These are phyloP conservation scores for Collybiopsis confluens DNA, from an alignment of 768 basidiomycete genomes.

Conservation along the genomic window DNA sequence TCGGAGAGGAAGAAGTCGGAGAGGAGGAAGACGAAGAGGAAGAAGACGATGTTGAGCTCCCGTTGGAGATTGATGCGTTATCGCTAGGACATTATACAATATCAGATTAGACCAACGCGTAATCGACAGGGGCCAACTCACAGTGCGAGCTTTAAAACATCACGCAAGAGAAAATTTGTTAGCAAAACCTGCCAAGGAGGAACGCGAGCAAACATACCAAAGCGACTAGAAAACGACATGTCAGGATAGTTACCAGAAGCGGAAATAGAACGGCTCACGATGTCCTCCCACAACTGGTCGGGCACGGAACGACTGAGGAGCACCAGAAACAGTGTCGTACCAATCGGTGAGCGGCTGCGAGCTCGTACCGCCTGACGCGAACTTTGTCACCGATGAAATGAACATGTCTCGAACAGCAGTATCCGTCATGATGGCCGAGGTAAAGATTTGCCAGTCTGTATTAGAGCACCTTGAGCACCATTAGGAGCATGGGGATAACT, in stretches of 20 bases:
- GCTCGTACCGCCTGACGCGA: conserved; percentile 25
- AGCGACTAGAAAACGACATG: background rate
- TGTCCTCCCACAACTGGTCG: conserved; percentile 40
- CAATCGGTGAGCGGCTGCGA: conserved; percentile 31
- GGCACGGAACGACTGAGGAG: conserved; percentile 31
- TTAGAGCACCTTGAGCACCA: no score
- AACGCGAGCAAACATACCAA: background rate
- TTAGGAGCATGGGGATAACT: background rate
- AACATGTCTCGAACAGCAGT: conserved; percentile 28
- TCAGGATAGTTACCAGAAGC: background rate
- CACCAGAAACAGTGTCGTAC: conserved; percentile 35
- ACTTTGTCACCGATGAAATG: conserved; percentile 28
- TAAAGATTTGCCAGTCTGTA: conserved; percentile 38
- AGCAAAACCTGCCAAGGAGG: no score
- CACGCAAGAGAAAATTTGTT: no score
- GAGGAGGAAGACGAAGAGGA: conserved; percentile 1
- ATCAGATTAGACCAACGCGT: background rate
- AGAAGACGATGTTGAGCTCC: background rate
- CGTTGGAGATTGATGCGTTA: background rate
- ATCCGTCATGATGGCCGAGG: conserved; percentile 31
- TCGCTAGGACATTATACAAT: background rate
- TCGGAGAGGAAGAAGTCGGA: no score
- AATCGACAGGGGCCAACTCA: background rate
- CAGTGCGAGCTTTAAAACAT: background rate
- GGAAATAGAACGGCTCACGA: background rate